phyloP scores from a whole-genome alignment of 2,329 filamentous ascomycete species.

The Cercospora canescens region DNA sequence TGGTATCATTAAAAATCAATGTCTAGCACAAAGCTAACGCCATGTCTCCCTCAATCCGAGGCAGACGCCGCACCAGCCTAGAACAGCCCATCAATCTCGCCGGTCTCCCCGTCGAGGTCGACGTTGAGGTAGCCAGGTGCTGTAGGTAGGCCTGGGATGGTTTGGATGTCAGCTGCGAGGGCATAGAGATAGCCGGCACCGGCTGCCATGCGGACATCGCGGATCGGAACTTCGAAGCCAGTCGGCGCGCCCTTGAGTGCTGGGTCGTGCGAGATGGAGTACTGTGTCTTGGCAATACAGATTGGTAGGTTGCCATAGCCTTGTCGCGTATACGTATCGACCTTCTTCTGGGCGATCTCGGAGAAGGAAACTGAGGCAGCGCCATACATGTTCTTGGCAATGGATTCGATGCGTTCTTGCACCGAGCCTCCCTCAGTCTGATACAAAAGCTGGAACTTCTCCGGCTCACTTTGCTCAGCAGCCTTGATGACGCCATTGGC shows the following conservation, averaged over 20 bases:
- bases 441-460: slow-evolving; percentile 88
- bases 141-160: slow-evolving; percentile 91
- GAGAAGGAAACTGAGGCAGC: slow-evolving; percentile 88
- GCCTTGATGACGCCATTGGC: slow-evolving; percentile 84
- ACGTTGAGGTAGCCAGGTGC: slow-evolving; percentile 95
- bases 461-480: slow-evolving; percentile 69
- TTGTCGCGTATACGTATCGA: slow-evolving; percentile 90
- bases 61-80: slow-evolving; percentile 48
- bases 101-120: slow-evolving; percentile 61
- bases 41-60: not conserved
- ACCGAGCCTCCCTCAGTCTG: slow-evolving; percentile 69
- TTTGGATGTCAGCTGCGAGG: slow-evolving; percentile 95
- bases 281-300: slow-evolving; percentile 97
- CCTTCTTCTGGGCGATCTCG: slow-evolving; percentile 91
- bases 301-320: slow-evolving; percentile 92
- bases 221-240: slow-evolving; percentile 91
- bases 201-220: slow-evolving; percentile 90
- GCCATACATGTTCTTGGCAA: slow-evolving; percentile 93
- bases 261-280: slow-evolving; percentile 90
- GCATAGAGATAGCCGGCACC: slow-evolving; percentile 95
- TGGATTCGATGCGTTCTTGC: slow-evolving; percentile 86
- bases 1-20: slow-evolving; percentile 3
- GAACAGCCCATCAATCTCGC: slow-evolving; percentile 71
- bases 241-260: slow-evolving; percentile 91
- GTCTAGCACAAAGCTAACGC: not conserved